A percentile compares a stretch with the other conserved stretches of the same genome.
These are phyloP conservation scores for Arthrinium puccinioides DNA, from an alignment of 2,329 filamentous ascomycete species.

Conservation along the genomic window DNA sequence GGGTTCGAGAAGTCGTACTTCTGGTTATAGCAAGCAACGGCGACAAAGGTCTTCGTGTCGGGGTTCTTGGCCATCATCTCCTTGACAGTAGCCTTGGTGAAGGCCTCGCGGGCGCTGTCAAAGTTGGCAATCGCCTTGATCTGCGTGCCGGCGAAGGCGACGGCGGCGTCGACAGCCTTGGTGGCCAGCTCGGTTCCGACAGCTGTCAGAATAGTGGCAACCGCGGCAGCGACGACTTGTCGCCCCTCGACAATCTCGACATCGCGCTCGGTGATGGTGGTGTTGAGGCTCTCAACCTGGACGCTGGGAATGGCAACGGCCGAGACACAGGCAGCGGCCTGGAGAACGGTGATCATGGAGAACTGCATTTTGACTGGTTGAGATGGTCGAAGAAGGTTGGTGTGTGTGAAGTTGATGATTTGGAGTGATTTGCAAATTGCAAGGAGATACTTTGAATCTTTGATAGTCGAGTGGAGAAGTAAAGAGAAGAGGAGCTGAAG, in stretches of 20 bases:
- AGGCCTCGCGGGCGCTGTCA: constrained; percentile 9
- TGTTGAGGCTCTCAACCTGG: too few relatives aligned
- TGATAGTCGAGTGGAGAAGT: too few relatives aligned
- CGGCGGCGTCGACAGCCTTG: constrained; percentile 5
- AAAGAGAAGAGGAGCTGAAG: too few relatives aligned
- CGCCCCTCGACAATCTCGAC: background rate
- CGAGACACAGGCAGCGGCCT: background rate
- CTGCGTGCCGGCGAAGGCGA: background rate
- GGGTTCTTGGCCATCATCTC: constrained; percentile 13
- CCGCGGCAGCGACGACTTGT: background rate
- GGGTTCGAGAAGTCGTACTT: constrained; percentile 8
- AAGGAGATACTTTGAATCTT: background rate
- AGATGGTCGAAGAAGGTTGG: too few relatives aligned
- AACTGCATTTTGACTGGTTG: background rate
- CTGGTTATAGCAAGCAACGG: constrained; percentile 12
- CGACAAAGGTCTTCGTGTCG: constrained; percentile 6
- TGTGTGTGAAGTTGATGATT: background rate
- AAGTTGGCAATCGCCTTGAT: constrained; percentile 8
- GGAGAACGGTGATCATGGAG: background rate
- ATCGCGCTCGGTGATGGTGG: too few relatives aligned
- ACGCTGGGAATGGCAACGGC: background rate
- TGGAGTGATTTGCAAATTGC: background rate
- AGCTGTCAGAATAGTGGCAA: constrained; percentile 2
- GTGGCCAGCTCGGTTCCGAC: constrained; percentile 1
- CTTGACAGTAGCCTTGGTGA: constrained; percentile 10